Evolutionary conservation across 1,284 basidiomycete species (phyloP), one percentile per base, ranked within the genome.

Genomic region (Fistulinella cinereoalba): DNA sequence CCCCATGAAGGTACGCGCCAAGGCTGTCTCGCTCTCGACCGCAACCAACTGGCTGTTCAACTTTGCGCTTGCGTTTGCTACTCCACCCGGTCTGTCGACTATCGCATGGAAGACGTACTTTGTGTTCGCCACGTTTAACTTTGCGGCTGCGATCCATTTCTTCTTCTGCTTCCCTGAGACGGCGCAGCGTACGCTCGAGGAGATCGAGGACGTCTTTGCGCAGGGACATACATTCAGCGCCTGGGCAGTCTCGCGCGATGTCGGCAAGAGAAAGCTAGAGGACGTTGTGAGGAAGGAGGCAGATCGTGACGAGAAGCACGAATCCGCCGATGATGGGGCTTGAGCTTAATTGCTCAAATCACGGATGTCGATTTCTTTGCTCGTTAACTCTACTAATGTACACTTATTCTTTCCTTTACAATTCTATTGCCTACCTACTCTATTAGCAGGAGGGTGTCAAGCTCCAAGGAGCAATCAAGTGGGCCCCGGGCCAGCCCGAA

Each of bases 111-210:
- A 73, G 61, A 81, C 80, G 3, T 83, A 88, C 69, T 87, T 87
- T 66, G 81, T 88, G 64, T 88, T 88, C 60, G 84, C 80, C 7
- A 71, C 83, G 8, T 88, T 88, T 78, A 87, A 87, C 72, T 81
- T 85, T 47, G 77, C 79, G 0, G 83, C 79, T 4, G 81, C 76
- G 59, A 69, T 87, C 44, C 84, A 88, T 54, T 70, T 88, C 46
- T 69, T 81, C 58, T 87, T 87, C 71, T 83, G 81, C 72, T 86
- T 79, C 73, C 85, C 83, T 21, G 83, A 88, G 69, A 88, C 85
- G 12, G 81, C 81, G 19, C 79, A 80, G 3, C 75, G 83, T 2
- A 79, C 82, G 12, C 76, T 88, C 16, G 85, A 88, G 67, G 84
- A 88, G 67, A 75, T 88, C 44, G 87, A 90, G 60, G 84, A 82